A percentile compares a stretch with the other conserved stretches of the same genome.
Evolutionary conservation across 148 eudicot genomes (phyloP).

Genomic region (Rhododendron vialii): DNA sequence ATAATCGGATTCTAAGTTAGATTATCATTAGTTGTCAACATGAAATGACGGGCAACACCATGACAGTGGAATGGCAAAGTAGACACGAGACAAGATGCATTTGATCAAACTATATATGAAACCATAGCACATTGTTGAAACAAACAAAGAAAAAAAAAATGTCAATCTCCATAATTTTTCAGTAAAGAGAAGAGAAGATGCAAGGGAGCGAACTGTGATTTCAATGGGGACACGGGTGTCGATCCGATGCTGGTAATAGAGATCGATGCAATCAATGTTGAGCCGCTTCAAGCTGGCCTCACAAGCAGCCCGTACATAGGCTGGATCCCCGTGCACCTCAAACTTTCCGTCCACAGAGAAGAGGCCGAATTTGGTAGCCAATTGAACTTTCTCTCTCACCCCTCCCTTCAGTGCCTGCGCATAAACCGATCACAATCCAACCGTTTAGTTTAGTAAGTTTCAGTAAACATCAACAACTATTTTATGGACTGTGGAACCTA

Average conservation of each 20-base stretch:
- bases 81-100: not conserved
- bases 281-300: constrained; percentile 17
- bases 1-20: not conserved
- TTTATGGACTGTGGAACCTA: not conserved
- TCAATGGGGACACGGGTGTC: constrained; percentile 15
- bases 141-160: not conserved
- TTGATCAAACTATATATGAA: not conserved
- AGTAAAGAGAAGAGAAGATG: not conserved
- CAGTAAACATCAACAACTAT: not conserved
- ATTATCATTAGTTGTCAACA: not conserved
- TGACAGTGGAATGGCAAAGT: not conserved
- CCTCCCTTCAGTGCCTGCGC: constrained; percentile 14
- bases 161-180: not conserved
- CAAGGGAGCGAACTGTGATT: not conserved
- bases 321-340: constrained; percentile 1
- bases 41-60: not conserved
- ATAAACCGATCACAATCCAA: not conserved
- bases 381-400: constrained; percentile 7
- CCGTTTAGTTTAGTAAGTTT: not conserved
- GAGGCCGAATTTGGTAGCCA: constrained; percentile 12
- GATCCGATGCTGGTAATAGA: constrained; percentile 7
- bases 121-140: not conserved
- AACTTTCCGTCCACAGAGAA: not conserved
- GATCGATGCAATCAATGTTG: constrained; percentile 1
- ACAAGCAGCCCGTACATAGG: constrained; percentile 11